Evolutionary conservation across 2,329 filamentous ascomycete species (phyloP).

Genomic region (Fusarium gaditjirri): DNA sequence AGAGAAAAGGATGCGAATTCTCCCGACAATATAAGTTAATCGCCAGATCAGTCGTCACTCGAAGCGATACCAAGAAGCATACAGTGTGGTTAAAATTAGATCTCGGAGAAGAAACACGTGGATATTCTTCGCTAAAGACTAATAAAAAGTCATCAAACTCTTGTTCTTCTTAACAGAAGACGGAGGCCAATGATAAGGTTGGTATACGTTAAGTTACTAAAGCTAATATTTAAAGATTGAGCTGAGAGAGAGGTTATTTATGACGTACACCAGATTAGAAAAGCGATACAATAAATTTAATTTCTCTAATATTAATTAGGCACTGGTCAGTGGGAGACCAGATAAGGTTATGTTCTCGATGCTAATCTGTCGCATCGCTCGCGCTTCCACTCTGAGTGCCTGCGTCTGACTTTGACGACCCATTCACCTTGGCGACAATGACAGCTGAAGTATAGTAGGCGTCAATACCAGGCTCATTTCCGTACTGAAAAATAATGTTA

Average conservation of each 20-base stretch:
- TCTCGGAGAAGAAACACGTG: neutral
- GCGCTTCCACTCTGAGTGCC: neutral
- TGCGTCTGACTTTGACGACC: rapidly evolving
- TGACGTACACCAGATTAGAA: neutral
- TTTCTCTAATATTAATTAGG: rapidly evolving
- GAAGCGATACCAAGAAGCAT: neutral
- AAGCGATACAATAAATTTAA: neutral
- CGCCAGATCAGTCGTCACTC: too few species aligned
- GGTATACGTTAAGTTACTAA: neutral
- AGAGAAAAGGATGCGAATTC: too few species aligned
- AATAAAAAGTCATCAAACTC: too few species aligned
- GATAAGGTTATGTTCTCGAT: rapidly evolving
- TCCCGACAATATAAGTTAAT: neutral
- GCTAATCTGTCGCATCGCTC: neutral
- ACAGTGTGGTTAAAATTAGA: neutral
- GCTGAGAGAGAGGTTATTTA: neutral
- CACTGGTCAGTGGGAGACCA: rapidly evolving
- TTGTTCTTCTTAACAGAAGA: neutral
- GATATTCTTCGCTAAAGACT: rapidly evolving
- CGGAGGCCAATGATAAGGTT: neutral
- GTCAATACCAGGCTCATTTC: neutral
- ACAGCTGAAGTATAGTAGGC: constrained; percentile 19
- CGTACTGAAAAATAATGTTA: neutral
- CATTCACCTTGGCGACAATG: constrained; percentile 2
- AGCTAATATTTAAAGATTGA: rapidly evolving